Base-by-base conservation (phyloP, 495 filamentous ascomycete species). In the Daldinia grandis region DNA sequence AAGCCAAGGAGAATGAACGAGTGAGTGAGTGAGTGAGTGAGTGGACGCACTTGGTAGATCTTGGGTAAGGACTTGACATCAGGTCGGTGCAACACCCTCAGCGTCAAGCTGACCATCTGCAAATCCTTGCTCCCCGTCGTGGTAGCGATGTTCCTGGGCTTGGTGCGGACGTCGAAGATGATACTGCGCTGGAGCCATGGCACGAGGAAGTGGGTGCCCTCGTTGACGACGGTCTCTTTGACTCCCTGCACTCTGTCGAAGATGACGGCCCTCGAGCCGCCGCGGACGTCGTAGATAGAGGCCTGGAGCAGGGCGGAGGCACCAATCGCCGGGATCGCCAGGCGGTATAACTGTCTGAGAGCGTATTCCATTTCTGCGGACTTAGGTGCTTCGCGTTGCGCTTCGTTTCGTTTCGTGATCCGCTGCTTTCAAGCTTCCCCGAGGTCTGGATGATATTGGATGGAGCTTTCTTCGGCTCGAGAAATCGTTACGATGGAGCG, bases 71-170 rank as follows among this genome's bases (percentile, higher is more conserved):
- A 87, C 82, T 90, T 88, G 72, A 99, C 95, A 37, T 99, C 95
- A 30, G 95, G 95, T 67, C 95, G 87, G 84, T 98, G 95, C 78
- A 99, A 82, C 60, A 99, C 95, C 75, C 95, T 89, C 73, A 99
- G 85, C 35, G 95, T 99, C 87, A 99, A 86, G 86, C 92, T 97
- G 78, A 99, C 95, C 95, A 99, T 99, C 87, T 99, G 95, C 81
- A 99, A 79, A 83, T 99, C 95, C 88, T 99, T 99, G 86, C 91
- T 94, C 61, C 95, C 95, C 10, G 95, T 99, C 14, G 95, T 98
- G n/a, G 95, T 99, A 15, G 90, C 90, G 81, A 99, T 98, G 77
- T 95, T 97, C 74, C 95, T 87, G 54, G 95, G 95, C 87, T 96
- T 96, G 47, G 95, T 98, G 66, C 95, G 92, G 66, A 99, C 96